These are phyloP conservation scores for Sclerotinia sclerotiorum DNA, from an alignment of 2,329 filamentous ascomycete genomes.

Conservation along the genomic window DNA sequence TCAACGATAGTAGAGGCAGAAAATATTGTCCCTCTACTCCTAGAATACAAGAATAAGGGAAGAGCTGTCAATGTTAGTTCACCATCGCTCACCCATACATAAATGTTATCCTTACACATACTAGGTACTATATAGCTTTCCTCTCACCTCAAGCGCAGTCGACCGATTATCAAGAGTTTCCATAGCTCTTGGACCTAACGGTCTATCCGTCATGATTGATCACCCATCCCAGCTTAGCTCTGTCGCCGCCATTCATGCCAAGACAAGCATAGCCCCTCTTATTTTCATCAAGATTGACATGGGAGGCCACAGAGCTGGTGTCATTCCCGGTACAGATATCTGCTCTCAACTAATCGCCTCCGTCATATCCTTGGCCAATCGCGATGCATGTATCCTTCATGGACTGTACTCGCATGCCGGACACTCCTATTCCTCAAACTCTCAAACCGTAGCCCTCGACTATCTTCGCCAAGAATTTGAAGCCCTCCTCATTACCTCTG, in stretches of 20 bases:
- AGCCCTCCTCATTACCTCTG: conserved; percentile 50
- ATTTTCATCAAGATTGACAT: conserved; percentile 76
- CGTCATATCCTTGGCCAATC: conserved; percentile 47
- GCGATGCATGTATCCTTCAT: conserved; percentile 47
- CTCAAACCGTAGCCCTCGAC: conserved; percentile 57
- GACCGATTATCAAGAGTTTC: conserved; percentile 59
- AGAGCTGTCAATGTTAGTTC: conserved; percentile 58
- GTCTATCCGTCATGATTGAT: conserved; percentile 68
- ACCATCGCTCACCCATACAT: background rate
- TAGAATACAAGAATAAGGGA: conserved; percentile 55
- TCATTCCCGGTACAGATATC: conserved; percentile 51
- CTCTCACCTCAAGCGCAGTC: conserved; percentile 61
- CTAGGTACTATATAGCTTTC: conserved; percentile 60
- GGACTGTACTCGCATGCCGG: conserved; percentile 75
- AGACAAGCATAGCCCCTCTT: conserved; percentile 50
- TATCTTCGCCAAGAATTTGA: conserved; percentile 61
- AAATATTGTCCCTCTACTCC: conserved; percentile 59
- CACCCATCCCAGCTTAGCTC: conserved; percentile 60
- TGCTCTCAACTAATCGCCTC: conserved; percentile 49
- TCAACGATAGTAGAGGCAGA: conserved; percentile 77
- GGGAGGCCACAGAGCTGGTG: conserved; percentile 69
- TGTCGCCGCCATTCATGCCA: conserved; percentile 46
- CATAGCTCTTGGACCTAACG: conserved; percentile 53
- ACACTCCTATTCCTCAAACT: conserved; percentile 62
- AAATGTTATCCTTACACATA: conserved; percentile 16